These are phyloP conservation scores for Auriscalpium vulgare DNA, from an alignment of 768 basidiomycete genomes.

Conservation along the genomic window DNA sequence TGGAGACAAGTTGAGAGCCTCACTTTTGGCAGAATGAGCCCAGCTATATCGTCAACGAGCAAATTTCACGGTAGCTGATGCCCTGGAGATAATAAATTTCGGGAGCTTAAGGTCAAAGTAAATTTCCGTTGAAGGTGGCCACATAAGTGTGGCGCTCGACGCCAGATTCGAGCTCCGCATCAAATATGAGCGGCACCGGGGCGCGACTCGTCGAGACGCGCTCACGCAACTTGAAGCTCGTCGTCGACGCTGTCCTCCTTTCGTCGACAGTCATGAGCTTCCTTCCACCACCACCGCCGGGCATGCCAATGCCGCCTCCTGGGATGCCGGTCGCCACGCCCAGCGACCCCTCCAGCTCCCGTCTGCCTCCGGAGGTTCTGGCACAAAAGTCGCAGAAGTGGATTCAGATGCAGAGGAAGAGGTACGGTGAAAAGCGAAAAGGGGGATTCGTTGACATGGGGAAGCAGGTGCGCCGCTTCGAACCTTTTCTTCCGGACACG, in stretches of 20 bases:
- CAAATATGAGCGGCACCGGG: no score
- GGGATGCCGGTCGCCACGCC: constrained; percentile 19
- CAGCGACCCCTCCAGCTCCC: constrained; percentile 28
- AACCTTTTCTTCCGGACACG: background rate
- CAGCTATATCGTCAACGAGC: no score
- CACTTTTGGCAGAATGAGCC: no score
- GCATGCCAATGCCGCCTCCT: constrained; percentile 24
- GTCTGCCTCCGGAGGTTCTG: constrained; percentile 60
- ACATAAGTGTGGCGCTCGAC: no score
- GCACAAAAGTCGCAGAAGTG: constrained; percentile 94
- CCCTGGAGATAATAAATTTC: no score
- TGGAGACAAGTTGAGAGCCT: no score
- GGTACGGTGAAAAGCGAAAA: constrained; percentile 87
- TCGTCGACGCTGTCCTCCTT: background rate
- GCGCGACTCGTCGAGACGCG: no score
- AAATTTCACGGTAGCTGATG: no score
- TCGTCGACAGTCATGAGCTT: constrained; percentile 13
- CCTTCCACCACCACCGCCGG: constrained; percentile 28
- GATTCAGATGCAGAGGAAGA: constrained; percentile 87
- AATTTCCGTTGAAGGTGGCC: no score
- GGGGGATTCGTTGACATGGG: constrained; percentile 89
- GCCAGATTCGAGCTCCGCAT: no score
- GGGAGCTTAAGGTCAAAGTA: no score
- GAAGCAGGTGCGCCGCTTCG: constrained; percentile 59
- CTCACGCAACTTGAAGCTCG: background rate